Evolutionary conservation across 2,329 filamentous ascomycete genomes (phyloP).

Genomic region (Rutstroemia sp.): DNA sequence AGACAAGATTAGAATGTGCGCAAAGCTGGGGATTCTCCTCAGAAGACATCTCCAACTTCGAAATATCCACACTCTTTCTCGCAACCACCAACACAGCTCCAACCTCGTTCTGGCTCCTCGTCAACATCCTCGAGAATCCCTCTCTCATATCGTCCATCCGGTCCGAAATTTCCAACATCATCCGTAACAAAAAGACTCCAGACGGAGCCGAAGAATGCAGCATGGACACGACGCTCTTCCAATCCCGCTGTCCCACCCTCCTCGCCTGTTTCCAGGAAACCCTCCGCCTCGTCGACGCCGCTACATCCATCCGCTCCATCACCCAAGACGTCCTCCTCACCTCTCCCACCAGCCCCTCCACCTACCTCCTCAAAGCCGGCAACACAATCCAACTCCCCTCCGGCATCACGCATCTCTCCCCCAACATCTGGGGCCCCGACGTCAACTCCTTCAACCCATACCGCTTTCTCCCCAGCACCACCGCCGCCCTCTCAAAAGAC

Average conservation of each 20-base stretch:
- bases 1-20: slow-evolving; percentile 26
- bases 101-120: slow-evolving; percentile 34
- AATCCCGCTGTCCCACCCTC: slow-evolving; percentile 35
- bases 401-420: slow-evolving; percentile 36
- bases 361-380: slow-evolving; percentile 37
- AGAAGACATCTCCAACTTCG: slow-evolving; percentile 29
- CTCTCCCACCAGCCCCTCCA: slow-evolving; percentile 24
- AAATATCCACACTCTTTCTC: slow-evolving; percentile 29
- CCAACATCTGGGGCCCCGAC: slow-evolving; percentile 38
- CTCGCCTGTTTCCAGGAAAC: slow-evolving; percentile 39
- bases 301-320: slow-evolving; percentile 35
- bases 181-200: not conserved
- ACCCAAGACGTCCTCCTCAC: slow-evolving; percentile 34
- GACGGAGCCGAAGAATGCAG: slow-evolving; percentile 10
- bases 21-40: slow-evolving; percentile 27
- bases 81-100: slow-evolving; percentile 34
- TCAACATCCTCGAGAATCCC: slow-evolving; percentile 29
- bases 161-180: slow-evolving; percentile 26
- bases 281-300: slow-evolving; percentile 35
- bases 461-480: slow-evolving; percentile 32
- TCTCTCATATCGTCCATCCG: slow-evolving; percentile 26
- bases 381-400: slow-evolving; percentile 38
- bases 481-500: slow-evolving; percentile 13
- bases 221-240: slow-evolving; percentile 26
- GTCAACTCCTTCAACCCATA: slow-evolving; percentile 34